Percentiles rank a stretch among this genome's conserved stretches.
These are phyloP conservation scores for Drechslerella stenobrocha DNA, from an alignment of 2,329 filamentous ascomycete species.

Conservation along the genomic window DNA sequence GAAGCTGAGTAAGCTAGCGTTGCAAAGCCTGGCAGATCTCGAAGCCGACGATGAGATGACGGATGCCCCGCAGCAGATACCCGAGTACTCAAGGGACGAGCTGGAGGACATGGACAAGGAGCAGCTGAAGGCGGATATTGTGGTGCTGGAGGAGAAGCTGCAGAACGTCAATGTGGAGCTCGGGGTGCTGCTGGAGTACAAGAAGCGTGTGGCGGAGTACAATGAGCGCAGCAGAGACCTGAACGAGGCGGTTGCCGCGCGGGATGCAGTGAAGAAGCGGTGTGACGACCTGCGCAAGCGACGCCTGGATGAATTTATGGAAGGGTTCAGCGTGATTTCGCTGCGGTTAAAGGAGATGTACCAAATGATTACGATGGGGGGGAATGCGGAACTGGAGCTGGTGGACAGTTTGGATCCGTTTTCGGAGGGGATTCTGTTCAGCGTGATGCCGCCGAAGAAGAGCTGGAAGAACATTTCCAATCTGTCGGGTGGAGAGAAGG, in stretches of 20 bases:
- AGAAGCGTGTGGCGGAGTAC: constrained; percentile 80
- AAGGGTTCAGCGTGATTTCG: constrained; percentile 92
- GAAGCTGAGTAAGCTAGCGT: constrained; percentile 77
- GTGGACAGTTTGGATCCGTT: constrained; percentile 96
- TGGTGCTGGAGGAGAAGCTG: constrained; percentile 70
- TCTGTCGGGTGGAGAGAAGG: constrained; percentile 88
- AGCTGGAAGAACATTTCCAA: constrained; percentile 99
- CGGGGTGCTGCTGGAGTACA: constrained; percentile 83
- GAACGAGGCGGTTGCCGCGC: constrained; percentile 71
- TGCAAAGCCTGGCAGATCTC: constrained; percentile 79
- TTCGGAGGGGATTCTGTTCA: constrained; percentile 93
- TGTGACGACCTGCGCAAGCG: constrained; percentile 89
- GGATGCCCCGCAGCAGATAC: constrained; percentile 62
- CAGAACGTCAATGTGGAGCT: constrained; percentile 87
- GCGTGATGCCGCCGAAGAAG: constrained; percentile 99
- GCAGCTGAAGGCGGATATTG: constrained; percentile 66
- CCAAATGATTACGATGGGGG: constrained; percentile 99
- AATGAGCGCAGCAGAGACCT: constrained; percentile 80
- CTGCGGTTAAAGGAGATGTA: constrained; percentile 98
- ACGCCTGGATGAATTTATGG: constrained; percentile 96
- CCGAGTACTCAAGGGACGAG: constrained; percentile 74
- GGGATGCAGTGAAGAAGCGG: constrained; percentile 86
- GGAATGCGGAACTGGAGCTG: constrained; percentile 94
- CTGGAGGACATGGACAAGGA: constrained; percentile 68
- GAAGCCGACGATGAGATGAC: constrained; percentile 46